These are phyloP conservation scores for Gyromitra esculenta DNA, from an alignment of 2,329 filamentous ascomycete genomes.

Conservation along the genomic window DNA sequence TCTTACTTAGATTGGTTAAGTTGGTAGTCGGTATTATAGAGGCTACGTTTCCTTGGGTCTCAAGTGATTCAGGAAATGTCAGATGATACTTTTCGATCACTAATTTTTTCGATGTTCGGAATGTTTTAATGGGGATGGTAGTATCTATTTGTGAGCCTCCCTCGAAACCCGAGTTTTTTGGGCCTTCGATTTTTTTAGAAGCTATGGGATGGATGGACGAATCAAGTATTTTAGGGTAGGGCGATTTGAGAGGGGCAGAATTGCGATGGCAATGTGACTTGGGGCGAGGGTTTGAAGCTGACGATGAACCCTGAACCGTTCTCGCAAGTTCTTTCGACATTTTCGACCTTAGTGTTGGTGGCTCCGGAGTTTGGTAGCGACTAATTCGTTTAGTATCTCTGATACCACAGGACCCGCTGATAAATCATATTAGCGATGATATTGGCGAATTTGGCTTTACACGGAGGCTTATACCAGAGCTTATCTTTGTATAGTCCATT, in stretches of 20 bases:
- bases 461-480: constrained; percentile 27
- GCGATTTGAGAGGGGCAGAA: neutral
- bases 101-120: constrained; percentile 44
- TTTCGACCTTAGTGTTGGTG: neutral
- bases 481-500: constrained; percentile 44
- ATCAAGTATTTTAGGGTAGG: neutral
- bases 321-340: constrained; percentile 8
- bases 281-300: neutral
- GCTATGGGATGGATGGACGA: neutral
- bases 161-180: constrained; percentile 1
- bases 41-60: constrained; percentile 26
- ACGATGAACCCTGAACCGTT: neutral
- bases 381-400: constrained; percentile 6
- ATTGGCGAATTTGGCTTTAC: neutral
- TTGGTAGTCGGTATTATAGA: constrained; percentile 26
- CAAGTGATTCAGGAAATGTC: constrained; percentile 28
- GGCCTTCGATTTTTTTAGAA: neutral
- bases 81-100: constrained; percentile 52
- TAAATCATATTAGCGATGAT: constrained; percentile 26
- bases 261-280: neutral
- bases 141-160: neutral
- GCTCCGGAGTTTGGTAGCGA: constrained; percentile 3
- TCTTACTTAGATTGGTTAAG: constrained; percentile 31
- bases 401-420: constrained; percentile 34
- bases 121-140: constrained; percentile 27